These are phyloP conservation scores for Nephromyces sp. DNA, from an alignment of 169 alveolate species.

Conservation along the genomic window DNA sequence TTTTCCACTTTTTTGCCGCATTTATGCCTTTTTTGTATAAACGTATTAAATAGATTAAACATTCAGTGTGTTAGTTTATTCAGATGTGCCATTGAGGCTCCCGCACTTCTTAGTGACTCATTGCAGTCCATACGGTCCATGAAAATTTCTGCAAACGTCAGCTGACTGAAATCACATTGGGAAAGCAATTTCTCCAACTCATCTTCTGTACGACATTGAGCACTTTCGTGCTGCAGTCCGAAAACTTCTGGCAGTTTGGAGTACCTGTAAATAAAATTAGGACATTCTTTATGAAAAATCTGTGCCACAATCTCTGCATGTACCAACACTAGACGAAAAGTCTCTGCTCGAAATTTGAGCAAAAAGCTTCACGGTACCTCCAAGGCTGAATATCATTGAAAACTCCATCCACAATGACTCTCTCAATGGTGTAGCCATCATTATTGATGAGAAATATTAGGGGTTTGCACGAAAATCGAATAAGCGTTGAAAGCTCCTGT, in stretches of 20 bases:
- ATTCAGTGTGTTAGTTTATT: too few relatives aligned
- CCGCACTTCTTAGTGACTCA: constrained; percentile 24
- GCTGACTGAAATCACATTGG: constrained; percentile 14
- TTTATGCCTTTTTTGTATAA: too few relatives aligned
- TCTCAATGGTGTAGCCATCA: constrained; percentile 46
- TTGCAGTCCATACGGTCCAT: constrained; percentile 39
- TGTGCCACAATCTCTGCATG: too few relatives aligned
- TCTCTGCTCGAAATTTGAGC: too few relatives aligned
- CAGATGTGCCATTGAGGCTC: constrained; percentile 41
- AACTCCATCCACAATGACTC: constrained; percentile 34
- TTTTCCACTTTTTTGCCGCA: too few relatives aligned
- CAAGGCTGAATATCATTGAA: constrained; percentile 42
- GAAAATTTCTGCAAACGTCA: constrained; percentile 30
- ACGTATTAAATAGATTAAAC: too few relatives aligned
- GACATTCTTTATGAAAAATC: too few relatives aligned
- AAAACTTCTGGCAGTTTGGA: neutral
- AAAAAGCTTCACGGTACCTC: constrained; percentile 41
- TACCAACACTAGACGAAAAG: too few relatives aligned
- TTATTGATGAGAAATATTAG: constrained; percentile 37
- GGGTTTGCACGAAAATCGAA: constrained; percentile 23
- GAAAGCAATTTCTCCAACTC: constrained; percentile 18
- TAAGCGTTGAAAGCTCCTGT: constrained; percentile 41
- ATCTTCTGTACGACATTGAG: constrained; percentile 32
- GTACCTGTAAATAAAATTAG: neutral
- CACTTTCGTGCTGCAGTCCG: constrained; percentile 5